Base-by-base conservation (phyloP, 352 stramenopile species). In the Phytopythium vexans region DNA sequence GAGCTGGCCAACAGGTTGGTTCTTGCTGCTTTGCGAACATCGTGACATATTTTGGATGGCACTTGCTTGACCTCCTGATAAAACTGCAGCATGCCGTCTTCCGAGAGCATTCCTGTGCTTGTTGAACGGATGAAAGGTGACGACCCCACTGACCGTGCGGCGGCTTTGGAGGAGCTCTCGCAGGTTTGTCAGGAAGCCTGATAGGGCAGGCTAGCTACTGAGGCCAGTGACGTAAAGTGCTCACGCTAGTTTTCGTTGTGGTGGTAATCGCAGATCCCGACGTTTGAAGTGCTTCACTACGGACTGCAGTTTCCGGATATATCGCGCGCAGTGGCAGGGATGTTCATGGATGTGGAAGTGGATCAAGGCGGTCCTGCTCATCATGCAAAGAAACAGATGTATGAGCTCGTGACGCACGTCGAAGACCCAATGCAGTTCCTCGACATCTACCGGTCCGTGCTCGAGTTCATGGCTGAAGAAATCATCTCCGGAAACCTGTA, bases 201-300 rank as follows among this genome's bases (percentile, higher is more conserved):
- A 5, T 11, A 33, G n/a, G 8, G 10, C n/a, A 21, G 11, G 40
- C 10, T 8, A 5, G 12, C 12, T 15, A 12, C 3, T 0, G 7
- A 3, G 9, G 1, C 8, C 7, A 8, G 6, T 38, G 7, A 36
- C 3, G 21, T 6, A 4, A 52, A 15, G 35, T 11, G 3, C 32
- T 6, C 16, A 6, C n/a, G 37, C 32, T 32, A 15, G 21, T 40
- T 42, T 9, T 46, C 54, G 2, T 52, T 16, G 0, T 33, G 9
- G n/a, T 34, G 16, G 14, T 43, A 1, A 31, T 41, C 42, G 35
- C 35, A 89, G 77, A 73, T 89, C 7, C 69, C 74, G 8, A 54
- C 68, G 8, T 15, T 83, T 10, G 76, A 89, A 43, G 54, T 88
- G 4, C 60, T 84, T 3, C 72, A 89, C 41, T 88, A 68, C 10